phyloP scores from a whole-genome alignment of 2,329 filamentous ascomycete genomes.

The Fusarium graminum region DNA sequence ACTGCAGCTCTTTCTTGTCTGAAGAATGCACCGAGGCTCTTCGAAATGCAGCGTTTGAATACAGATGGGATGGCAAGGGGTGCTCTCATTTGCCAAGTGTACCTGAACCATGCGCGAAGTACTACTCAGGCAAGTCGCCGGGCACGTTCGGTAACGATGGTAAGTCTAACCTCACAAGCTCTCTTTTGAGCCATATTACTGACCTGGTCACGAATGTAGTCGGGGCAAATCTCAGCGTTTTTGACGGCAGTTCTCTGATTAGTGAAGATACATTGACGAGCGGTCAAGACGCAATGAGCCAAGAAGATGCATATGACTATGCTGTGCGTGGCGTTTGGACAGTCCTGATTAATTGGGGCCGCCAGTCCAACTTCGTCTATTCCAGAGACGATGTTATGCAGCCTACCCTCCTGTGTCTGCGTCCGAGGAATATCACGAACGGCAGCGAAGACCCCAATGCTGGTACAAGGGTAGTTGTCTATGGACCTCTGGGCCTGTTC shows the following conservation, averaged over 20 bases:
- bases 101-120: slow-evolving; percentile 16
- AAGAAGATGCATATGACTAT: slow-evolving; percentile 23
- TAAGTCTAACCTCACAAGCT: slow-evolving; percentile 4
- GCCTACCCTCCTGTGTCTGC: slow-evolving; percentile 22
- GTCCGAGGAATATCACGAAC: slow-evolving; percentile 24
- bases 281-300: slow-evolving; percentile 9
- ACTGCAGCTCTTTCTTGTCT: slow-evolving; percentile 28
- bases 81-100: not conserved
- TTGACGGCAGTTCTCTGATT: slow-evolving; percentile 17
- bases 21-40: slow-evolving; percentile 18
- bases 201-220: not conserved
- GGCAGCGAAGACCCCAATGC: slow-evolving; percentile 23
- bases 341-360: slow-evolving; percentile 30
- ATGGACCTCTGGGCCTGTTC: slow-evolving; percentile 7
- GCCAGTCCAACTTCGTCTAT: not conserved
- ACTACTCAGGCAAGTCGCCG: slow-evolving; percentile 2
- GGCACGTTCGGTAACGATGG: not conserved
- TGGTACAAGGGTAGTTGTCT: slow-evolving; percentile 3
- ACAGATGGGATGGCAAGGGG: not conserved
- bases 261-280: slow-evolving; percentile 1
- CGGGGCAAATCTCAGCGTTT: slow-evolving; percentile 8
- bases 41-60: not conserved
- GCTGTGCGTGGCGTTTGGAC: slow-evolving; percentile 30
- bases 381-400: slow-evolving; percentile 13
- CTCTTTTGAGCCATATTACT: not conserved